Percentiles rank a stretch among this genome's conserved stretches.
These are phyloP conservation scores for Gamarada debralockiae DNA, from an alignment of 495 filamentous ascomycete species.

Conservation along the genomic window DNA sequence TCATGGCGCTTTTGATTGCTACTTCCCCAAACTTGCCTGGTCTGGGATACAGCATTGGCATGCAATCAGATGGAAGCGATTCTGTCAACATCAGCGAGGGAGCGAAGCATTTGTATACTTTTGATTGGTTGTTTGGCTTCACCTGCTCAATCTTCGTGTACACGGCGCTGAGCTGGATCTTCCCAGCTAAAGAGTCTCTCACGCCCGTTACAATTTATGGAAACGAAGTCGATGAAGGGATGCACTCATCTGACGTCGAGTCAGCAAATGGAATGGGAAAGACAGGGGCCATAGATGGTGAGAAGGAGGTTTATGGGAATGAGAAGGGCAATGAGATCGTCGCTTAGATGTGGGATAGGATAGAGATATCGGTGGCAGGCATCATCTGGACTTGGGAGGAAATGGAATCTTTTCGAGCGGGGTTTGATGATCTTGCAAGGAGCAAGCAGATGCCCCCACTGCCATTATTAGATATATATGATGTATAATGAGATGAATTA, in stretches of 20 bases:
- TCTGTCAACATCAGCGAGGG: conserved; percentile 36
- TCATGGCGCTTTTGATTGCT: conserved; percentile 57
- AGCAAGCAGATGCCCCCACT: no score
- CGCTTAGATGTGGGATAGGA: no score
- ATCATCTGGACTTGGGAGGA: no score
- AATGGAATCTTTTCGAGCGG: no score
- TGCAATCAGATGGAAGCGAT: conserved; percentile 17
- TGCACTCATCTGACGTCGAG: conserved; percentile 6
- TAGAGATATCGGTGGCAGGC: no score
- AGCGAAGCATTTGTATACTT: conserved; percentile 38
- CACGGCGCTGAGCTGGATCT: conserved; percentile 25
- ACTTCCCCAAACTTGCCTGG: conserved; percentile 58
- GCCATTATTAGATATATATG: no score
- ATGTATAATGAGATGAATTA: no score
- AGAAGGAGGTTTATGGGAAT: background rate
- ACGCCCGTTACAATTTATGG: conserved; percentile 31
- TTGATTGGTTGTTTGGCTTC: conserved; percentile 51
- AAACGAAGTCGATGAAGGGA: background rate
- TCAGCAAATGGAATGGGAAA: background rate
- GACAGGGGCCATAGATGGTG: background rate
- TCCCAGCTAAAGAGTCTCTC: conserved; percentile 31
- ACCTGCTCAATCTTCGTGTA: conserved; percentile 37
- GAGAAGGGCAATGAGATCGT: background rate
- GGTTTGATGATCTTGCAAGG: no score
- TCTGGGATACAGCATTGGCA: conserved; percentile 29